Percentiles rank a stretch among this genome's conserved stretches.
Conservation (phyloP, 139 green algal genomes). For the Pycnococcus provasolii region DNA sequence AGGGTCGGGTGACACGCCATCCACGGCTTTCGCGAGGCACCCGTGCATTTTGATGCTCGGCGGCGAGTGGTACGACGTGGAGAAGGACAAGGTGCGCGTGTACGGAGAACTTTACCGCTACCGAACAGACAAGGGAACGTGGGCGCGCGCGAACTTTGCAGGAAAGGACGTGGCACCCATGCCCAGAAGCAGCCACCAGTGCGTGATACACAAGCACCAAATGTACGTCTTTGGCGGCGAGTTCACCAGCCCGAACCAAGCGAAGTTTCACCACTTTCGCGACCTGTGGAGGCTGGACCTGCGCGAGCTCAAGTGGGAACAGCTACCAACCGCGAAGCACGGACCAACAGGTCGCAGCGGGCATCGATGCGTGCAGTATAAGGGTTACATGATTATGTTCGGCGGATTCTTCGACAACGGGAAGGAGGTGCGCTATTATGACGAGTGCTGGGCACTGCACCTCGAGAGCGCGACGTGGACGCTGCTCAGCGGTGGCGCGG, state of each 20-base stretch:
- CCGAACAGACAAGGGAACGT: slow-evolving; percentile 53
- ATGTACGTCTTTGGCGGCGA: slow-evolving; percentile 93
- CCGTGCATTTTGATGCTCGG: slow-evolving; percentile 58
- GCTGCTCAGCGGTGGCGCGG: slow-evolving; percentile 21
- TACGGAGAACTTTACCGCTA: slow-evolving; percentile 85
- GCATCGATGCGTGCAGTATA: slow-evolving; percentile 72
- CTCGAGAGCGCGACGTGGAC: slow-evolving; percentile 62
- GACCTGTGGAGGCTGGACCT: slow-evolving; percentile 92
- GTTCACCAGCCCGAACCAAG: slow-evolving; percentile 73
- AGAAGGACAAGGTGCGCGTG: slow-evolving; percentile 58
- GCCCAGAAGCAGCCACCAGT: slow-evolving; percentile 75
- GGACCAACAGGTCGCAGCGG: slow-evolving; percentile 69
- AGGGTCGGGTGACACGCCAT: neutral
- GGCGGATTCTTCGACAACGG: slow-evolving; percentile 90
- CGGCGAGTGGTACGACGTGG: slow-evolving; percentile 72
- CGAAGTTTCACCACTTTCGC: slow-evolving; percentile 83
- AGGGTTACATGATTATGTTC: slow-evolving; percentile 67
- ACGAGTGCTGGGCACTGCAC: slow-evolving; percentile 79
- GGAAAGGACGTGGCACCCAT: slow-evolving; percentile 41
- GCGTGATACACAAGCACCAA: slow-evolving; percentile 53
- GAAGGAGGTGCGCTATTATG: slow-evolving; percentile 74
- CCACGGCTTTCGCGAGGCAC: neutral
- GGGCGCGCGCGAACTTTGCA: slow-evolving; percentile 23
- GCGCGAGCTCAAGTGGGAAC: slow-evolving; percentile 73
- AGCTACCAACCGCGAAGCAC: slow-evolving; percentile 53